Evolutionary conservation across 208 protist genomes (phyloP), one percentile per base, ranked within the genome.

Genomic region (Polymyxa betae): DNA sequence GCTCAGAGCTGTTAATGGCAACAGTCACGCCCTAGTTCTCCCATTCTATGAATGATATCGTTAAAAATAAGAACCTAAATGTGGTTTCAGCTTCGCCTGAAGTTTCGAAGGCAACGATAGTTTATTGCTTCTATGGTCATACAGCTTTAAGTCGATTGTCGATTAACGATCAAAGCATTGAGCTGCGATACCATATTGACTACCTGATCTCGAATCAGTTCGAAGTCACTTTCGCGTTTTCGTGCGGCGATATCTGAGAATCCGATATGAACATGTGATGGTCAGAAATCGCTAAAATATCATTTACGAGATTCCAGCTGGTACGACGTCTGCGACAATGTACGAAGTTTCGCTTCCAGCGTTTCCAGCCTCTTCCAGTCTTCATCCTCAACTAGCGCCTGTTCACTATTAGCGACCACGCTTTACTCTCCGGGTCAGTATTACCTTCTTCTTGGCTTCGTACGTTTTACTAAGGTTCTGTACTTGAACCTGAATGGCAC

Each of bases 281-380:
- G 35, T 38, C 72, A n/a, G 35, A 43, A 35, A 35, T 35, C 16
- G 72, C 35, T 20, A 82, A 43, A 40, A 35, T 40, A 82, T 35
- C 5, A 82, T n/a, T 5, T 35, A 82, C 72, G 72, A 43, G 72
- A 38, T 35, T 82, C 72, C n/a, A 82, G 40, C 35, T 5, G 12
- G n/a, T 82, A 43, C 5, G 72, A 5, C 16, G 72, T 82, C n/a
- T 82, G 72, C 5, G 72, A 5, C 5, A 38, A 82, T 43, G 72
- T 82, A 20, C 72, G 5, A 5, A 82, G 35, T 82, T 82, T 82
- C 16, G 35, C 40, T 82, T 82, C 72, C 35, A 82, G n/a, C 40
- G 72, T 82, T n/a, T 82, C 72, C n/a, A 82, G n/a, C 16, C 72
- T 5, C 72, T 82, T 82, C 72, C 72, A 82, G n/a, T 82, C 72